Evolutionary conservation across 106 monocot species (phyloP), one percentile per base, ranked within the genome.

Genomic region (Gastrodia elata): DNA sequence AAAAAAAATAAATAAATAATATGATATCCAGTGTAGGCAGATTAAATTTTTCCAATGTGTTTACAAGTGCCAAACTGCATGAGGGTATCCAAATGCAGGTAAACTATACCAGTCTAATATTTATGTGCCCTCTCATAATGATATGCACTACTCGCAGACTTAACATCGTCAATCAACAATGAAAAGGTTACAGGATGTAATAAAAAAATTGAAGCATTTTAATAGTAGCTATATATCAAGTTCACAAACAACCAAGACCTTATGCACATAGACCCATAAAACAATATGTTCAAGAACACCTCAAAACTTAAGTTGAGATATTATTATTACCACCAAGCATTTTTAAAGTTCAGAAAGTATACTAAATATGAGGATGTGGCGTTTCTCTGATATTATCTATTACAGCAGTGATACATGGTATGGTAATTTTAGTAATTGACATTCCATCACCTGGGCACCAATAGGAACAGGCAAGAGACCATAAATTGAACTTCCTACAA

Each of bases 381-480:
- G 59, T 61, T 61, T 30, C 59, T 30, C n/a, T 10, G 26, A 4
- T 0, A 58, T 58, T 58, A 58, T 25, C 27, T 14, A 58, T 27
- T 61, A 61, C 32, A 61, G 14, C 27, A 61, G 2, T 14, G 30
- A 61, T 9, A 13, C 9, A 32, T 61, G 61, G 61, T 2, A 61
- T 32, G 30, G 61, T 8, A 61, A 61, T 61, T 61, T 24, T 61
- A 32, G 32, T 10, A 61, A 11, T 6, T 10, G 13, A 32, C 61
- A 61, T 11, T 32, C 14, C 32, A 30, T 55, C 81, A 98, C 98
- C 91, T 98, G 98, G 4, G 88, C 98, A 82, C 85, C 93, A 82
- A 98, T 65, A 77, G 98, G 93, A 72, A 98, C 98, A 75, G 93
- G 88, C 42, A 98, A 74, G 18, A 98, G 70, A 44, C 93, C 88